These are phyloP conservation scores for Cinnamomum chago DNA, from an alignment of 164 flowering plant species.

Conservation along the genomic window DNA sequence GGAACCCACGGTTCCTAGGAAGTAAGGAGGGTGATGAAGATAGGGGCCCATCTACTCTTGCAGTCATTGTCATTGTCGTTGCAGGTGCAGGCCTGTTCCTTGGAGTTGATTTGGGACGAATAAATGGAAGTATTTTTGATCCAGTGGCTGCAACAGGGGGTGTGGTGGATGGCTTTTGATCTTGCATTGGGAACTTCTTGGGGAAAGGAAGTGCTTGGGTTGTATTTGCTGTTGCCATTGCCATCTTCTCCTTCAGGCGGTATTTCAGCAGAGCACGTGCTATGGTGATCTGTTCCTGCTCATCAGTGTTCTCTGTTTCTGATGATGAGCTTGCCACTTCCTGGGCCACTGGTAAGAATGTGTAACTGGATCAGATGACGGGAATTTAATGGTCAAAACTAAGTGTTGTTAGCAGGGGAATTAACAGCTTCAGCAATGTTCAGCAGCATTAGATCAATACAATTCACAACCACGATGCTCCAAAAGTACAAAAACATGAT, in stretches of 20 bases:
- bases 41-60: conserved; percentile 11
- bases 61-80: background rate
- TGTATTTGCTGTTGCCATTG: conserved; percentile 32
- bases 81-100: conserved; percentile 30
- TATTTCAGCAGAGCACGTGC: conserved; percentile 78
- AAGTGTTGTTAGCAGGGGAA: background rate
- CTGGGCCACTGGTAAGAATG: conserved; percentile 58
- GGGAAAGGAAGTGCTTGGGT: conserved; percentile 48
- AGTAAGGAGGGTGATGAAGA: conserved; percentile 19
- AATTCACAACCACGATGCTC: too few species aligned
- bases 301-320: conserved; percentile 66
- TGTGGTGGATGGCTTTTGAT: conserved; percentile 50
- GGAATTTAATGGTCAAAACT: background rate
- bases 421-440: background rate
- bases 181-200: conserved; percentile 45
- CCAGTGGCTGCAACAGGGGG: conserved; percentile 48
- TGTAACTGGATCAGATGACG: background rate
- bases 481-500: too few species aligned
- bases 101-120: conserved; percentile 50
- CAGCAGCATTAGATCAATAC: too few species aligned
- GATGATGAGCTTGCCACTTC: conserved; percentile 60
- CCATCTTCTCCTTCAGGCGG: conserved; percentile 61
- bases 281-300: conserved; percentile 83
- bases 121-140: conserved; percentile 81
- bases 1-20: conserved; percentile 36